Evolutionary conservation across 1,284 basidiomycete genomes (phyloP), one percentile per base, ranked within the genome.

Genomic region (Rhodotorula sp.): DNA sequence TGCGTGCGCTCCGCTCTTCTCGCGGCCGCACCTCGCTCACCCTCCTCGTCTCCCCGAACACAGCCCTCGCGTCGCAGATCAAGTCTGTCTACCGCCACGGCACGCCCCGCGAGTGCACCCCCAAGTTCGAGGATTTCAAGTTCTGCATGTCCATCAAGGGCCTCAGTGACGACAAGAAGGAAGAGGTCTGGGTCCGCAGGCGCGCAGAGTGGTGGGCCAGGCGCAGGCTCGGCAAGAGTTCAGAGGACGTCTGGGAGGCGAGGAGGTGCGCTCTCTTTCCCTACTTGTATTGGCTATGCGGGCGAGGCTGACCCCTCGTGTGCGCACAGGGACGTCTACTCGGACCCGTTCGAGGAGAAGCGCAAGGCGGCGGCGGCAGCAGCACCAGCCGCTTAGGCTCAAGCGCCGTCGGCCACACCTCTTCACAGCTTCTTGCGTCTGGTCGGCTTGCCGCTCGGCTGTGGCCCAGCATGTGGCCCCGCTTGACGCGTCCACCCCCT

Each of bases 161-260:
- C 36, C 84, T 91, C 81, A 86, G 89, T 61, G 87, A 87, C 19
- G 92, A 95, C 67, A 87, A 89, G 78, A 87, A 88, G 79, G 86
- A 91, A 37, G 87, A 91, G 66, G 87, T 87, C 15, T 99, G 94
- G 94, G 89, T 98, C 67, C 85, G 85, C 59, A 85, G 91, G 36
- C 85, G 91, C 59, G 95, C 95, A 0, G 92, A 97, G 80, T 93
- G 91, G 90, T 95, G 92, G 91, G 94, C 94, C 5, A 83, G 85
- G 48, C 84, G 91, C 61, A 83, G 94, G 61, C 80, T 91, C 21
- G 76, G 83, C 19, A 88, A 87, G 79, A 94, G 91, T 81, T 92
- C 91, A 70, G 96, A 99, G 83, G 91, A 94, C 80, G 89, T 99
- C 6, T 99, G 96, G 96, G 89, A 92, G 74, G 85, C 91, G 34